These are phyloP conservation scores for Sphenostylis stenocarpa DNA, from an alignment of 306 rosid genomes.

Conservation along the genomic window DNA sequence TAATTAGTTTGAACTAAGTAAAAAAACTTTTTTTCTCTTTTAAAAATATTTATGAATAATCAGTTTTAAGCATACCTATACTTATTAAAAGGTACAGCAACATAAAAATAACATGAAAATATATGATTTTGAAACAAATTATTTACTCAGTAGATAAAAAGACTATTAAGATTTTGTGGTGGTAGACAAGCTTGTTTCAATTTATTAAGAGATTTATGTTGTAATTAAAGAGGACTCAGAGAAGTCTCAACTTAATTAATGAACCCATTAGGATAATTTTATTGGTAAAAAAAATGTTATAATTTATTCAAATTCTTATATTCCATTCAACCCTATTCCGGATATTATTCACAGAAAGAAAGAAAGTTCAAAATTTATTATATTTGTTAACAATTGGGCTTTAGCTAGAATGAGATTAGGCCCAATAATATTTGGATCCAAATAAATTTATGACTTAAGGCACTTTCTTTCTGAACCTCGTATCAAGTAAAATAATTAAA, in stretches of 20 bases:
- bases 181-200: neutral
- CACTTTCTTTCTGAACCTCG: no score
- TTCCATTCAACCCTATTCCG: neutral
- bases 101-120: no score
- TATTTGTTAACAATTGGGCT: neutral
- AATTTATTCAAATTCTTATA: neutral
- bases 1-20: no score
- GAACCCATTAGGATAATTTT: neutral
- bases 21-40: no score
- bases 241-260: neutral
- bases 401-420: neutral
- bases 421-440: neutral
- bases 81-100: no score
- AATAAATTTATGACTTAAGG: neutral
- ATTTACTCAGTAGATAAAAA: neutral
- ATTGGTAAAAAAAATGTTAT: neutral
- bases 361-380: no score
- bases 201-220: neutral
- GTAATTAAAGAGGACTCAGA: no score
- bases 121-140: neutral
- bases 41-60: no score
- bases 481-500: no score
- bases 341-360: neutral
- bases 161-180: neutral
- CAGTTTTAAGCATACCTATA: no score